A percentile compares a stretch with the other conserved stretches of the same genome.
Evolutionary conservation across 257 asterid genomes (phyloP).

Genomic region (Cruciata laevipes): DNA sequence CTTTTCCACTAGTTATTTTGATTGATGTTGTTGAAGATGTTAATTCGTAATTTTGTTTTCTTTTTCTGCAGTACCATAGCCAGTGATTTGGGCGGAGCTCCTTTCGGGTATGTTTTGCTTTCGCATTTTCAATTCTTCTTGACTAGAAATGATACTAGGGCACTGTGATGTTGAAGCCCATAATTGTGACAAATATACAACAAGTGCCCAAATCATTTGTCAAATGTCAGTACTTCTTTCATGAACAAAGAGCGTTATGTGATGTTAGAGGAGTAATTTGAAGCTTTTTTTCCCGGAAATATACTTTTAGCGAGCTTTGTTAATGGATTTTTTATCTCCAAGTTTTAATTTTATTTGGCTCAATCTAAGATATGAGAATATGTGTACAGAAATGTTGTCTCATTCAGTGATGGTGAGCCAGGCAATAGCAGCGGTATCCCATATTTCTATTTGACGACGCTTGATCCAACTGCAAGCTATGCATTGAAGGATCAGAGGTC

Average conservation of each 20-base stretch:
- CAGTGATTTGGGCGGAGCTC: constrained; percentile 75
- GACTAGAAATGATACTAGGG: neutral
- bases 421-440: constrained; percentile 69
- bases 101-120: constrained; percentile 65
- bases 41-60: neutral
- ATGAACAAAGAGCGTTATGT: neutral
- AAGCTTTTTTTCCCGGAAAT: neutral
- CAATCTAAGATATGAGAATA: neutral
- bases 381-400: constrained; percentile 69
- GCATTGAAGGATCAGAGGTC: constrained; percentile 68
- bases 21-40: neutral
- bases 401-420: constrained; percentile 81
- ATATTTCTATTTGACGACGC: constrained; percentile 75
- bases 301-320: neutral
- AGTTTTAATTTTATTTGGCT: neutral
- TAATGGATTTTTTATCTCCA: neutral
- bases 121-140: neutral
- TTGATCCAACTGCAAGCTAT: constrained; percentile 79
- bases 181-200: neutral
- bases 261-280: neutral
- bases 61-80: constrained; percentile 72
- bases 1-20: neutral
- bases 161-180: neutral
- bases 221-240: no score
- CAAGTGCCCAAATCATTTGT: no score